Evolutionary conservation across 805 yeast genomes (phyloP).

Genomic region (Candida oleophila): DNA sequence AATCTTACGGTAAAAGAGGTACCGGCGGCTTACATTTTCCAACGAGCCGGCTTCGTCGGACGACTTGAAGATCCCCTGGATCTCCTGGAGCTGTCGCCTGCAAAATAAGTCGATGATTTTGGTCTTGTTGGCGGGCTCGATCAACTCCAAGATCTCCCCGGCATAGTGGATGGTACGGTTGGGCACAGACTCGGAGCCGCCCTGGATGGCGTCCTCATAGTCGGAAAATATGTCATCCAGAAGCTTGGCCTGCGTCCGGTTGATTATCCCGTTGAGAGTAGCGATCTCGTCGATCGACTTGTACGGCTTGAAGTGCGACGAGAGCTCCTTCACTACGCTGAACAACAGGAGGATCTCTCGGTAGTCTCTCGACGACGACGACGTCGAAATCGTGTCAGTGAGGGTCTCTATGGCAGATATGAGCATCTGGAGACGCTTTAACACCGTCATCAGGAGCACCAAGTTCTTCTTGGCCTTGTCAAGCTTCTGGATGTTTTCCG

Average conservation of each 20-base stretch:
- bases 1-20: constrained; percentile 74
- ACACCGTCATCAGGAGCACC: constrained; percentile 78
- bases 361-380: constrained; percentile 36
- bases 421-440: constrained; percentile 85
- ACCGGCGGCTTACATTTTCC: constrained; percentile 82
- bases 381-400: constrained; percentile 40
- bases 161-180: constrained; percentile 51
- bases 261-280: constrained; percentile 56
- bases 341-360: constrained; percentile 58
- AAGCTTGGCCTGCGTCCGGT: constrained; percentile 56
- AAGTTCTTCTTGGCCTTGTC: constrained; percentile 84
- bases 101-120: constrained; percentile 74
- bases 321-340: constrained; percentile 70
- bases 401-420: constrained; percentile 70
- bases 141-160: constrained; percentile 68
- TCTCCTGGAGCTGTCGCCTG: constrained; percentile 66
- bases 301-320: constrained; percentile 72
- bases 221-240: constrained; percentile 72
- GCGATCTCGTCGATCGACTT: constrained; percentile 83
- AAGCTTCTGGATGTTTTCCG: constrained; percentile 71
- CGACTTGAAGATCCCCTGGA: constrained; percentile 68
- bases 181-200: constrained; percentile 23
- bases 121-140: constrained; percentile 53
- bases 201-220: constrained; percentile 50
- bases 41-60: constrained; percentile 93